Percentiles rank a stretch among this genome's conserved stretches.
Evolutionary conservation across 2,329 filamentous ascomycete species (phyloP).

Genomic region (Aspergillus brunneoviolaceus): DNA sequence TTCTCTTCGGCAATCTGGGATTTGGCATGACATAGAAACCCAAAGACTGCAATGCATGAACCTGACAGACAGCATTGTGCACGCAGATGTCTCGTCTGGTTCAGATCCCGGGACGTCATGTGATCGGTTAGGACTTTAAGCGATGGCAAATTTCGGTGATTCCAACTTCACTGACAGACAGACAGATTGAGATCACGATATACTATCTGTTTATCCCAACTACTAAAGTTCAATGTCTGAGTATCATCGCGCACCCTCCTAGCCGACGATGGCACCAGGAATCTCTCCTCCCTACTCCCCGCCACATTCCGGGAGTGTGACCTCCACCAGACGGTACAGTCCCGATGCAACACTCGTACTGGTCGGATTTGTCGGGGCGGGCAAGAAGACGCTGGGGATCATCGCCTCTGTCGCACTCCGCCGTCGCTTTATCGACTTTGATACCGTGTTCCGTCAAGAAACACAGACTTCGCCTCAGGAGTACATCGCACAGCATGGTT

Average conservation of each 20-base stretch:
- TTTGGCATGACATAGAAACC: not conserved
- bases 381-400: constrained; percentile 70
- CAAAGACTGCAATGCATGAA: not conserved
- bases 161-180: not conserved
- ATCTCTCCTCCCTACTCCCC: not conserved
- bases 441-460: constrained; percentile 55
- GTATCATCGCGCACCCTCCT: too few species aligned
- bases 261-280: too few species aligned
- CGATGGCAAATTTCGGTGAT: not conserved
- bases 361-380: constrained; percentile 67
- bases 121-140: constrained; percentile 1
- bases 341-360: constrained; percentile 56
- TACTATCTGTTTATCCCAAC: too few species aligned
- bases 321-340: constrained; percentile 11
- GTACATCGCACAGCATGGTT: constrained; percentile 60
- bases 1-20: constrained; percentile 6
- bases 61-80: not conserved
- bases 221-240: too few species aligned
- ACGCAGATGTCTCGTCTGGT: too few species aligned
- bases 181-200: too few species aligned
- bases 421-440: constrained; percentile 39
- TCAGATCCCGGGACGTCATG: not conserved
- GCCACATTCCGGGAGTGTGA: not conserved
- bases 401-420: constrained; percentile 69
- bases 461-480: constrained; percentile 57